Base-by-base conservation (phyloP, 2,329 filamentous ascomycete genomes). In the Xylariaceae sp. region DNA sequence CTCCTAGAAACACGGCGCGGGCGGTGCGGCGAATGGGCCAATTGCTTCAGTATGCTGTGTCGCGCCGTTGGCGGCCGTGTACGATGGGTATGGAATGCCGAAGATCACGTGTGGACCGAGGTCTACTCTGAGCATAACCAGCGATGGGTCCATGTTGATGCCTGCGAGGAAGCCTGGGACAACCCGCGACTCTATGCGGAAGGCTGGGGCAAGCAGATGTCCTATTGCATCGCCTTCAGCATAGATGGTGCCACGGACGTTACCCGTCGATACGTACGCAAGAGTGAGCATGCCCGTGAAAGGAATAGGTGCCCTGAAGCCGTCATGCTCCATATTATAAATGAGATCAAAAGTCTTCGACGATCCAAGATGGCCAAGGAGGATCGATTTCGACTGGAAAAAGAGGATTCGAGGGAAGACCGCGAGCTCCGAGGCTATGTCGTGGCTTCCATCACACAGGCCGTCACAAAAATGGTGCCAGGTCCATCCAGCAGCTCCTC, bases 11-110 rank as follows among this genome's bases (percentile, higher is more conserved):
- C 91, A 34, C 82, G 90, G 66, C 84, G 89, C 66, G 94, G 94
- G 41, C 87, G 94, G 66, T 88, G 88, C 62, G 94, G 94, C 62
- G 94, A 99, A 77, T 97, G 94, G 92, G 92, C 91, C 66, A 97
- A 97, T 76, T 97, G 92, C 80, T 99, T 99, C 77, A 93, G 88
- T 77, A 97, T 97, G 94, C 82, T 99, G 55, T 97, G 93, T 79
- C 86, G 93, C 61, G 94, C 94, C 3, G 86, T 97, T 11, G 93
- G 93, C 53, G 90, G 89, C 61, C 85, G 93, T 62, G 92, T 97
- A 23, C 86, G 94, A 69, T 99, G 94, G 94, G 89, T 99, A 9
- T 99, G 94, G 94, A 97, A 97, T 68, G 88, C 89, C 35, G 94
- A 97, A 74, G 94, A 97, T 73, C 90, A 97, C 71, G 90, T 97